These are phyloP conservation scores for Emergomyces pasteurianus DNA, from an alignment of 2,329 filamentous ascomycete genomes.

Conservation along the genomic window DNA sequence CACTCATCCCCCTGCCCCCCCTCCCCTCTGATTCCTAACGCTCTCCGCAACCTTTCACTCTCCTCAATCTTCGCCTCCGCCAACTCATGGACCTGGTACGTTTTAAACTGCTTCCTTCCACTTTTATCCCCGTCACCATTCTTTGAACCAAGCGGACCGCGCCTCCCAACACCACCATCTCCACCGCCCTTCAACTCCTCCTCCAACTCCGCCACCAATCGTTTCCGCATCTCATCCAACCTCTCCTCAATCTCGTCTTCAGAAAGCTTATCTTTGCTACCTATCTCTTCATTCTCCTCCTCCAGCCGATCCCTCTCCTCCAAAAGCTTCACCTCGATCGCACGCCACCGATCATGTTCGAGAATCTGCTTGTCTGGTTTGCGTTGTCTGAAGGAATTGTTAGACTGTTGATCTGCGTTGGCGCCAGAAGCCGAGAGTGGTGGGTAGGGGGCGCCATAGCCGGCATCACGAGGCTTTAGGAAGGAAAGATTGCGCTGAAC, in stretches of 20 bases:
- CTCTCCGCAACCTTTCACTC: slow-evolving; percentile 74
- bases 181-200: slow-evolving; percentile 26
- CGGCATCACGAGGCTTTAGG: slow-evolving; percentile 64
- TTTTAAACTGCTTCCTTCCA: slow-evolving; percentile 53
- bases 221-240: slow-evolving; percentile 54
- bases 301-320: slow-evolving; percentile 85
- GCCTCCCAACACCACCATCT: background rate
- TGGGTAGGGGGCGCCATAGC: slow-evolving; percentile 60
- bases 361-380: slow-evolving; percentile 87
- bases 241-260: slow-evolving; percentile 83
- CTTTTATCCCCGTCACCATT: slow-evolving; percentile 13
- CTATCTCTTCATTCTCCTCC: slow-evolving; percentile 48
- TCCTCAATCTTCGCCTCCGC: slow-evolving; percentile 94
- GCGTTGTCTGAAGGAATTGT: slow-evolving; percentile 60
- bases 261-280: slow-evolving; percentile 31
- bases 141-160: slow-evolving; percentile 14
- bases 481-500: slow-evolving; percentile 92
- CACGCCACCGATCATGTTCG: slow-evolving; percentile 83
- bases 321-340: slow-evolving; percentile 86
- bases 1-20: slow-evolving; percentile 66
- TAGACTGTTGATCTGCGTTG: slow-evolving; percentile 39
- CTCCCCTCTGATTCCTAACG: slow-evolving; percentile 77
- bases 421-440: slow-evolving; percentile 17
- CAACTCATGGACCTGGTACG: slow-evolving; percentile 90
- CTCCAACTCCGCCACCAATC: slow-evolving; percentile 47